phyloP scores from a whole-genome alignment of 441 rosid genomes.

The Arabidopsis hybrid region DNA sequence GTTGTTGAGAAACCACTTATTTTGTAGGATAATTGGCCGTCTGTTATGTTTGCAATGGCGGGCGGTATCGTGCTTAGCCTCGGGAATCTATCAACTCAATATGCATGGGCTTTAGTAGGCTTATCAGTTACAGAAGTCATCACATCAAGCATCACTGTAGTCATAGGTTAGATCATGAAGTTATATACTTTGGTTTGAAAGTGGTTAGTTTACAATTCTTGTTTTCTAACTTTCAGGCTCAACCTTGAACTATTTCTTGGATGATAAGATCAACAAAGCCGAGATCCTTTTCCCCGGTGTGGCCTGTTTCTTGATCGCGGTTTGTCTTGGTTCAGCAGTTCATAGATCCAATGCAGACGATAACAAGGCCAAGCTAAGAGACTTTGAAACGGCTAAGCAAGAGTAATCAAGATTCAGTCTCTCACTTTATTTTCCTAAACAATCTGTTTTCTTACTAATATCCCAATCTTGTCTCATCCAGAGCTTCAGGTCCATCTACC shows the following conservation, averaged over 20 bases:
- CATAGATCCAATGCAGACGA: constrained; percentile 75
- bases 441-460: background rate
- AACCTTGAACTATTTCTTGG: constrained; percentile 77
- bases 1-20: background rate
- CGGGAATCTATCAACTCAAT: constrained; percentile 73
- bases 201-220: background rate
- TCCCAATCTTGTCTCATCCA: constrained; percentile 3
- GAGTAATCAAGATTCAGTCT: constrained; percentile 6
- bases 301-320: constrained; percentile 75
- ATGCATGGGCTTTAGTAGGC: constrained; percentile 79
- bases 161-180: constrained; percentile 50
- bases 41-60: constrained; percentile 73
- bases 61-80: constrained; percentile 74
- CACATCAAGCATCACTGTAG: constrained; percentile 65
- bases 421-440: background rate
- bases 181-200: background rate
- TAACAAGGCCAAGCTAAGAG: constrained; percentile 53
- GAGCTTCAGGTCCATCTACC: constrained; percentile 13
- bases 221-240: constrained; percentile 46
- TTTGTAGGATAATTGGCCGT: constrained; percentile 78
- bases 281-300: constrained; percentile 78
- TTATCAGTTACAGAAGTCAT: constrained; percentile 78
- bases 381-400: constrained; percentile 12
- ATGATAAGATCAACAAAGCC: constrained; percentile 72
- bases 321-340: constrained; percentile 76